Percentiles rank a stretch among this genome's conserved stretches.
These are phyloP conservation scores for Solanum tacnaense DNA, from an alignment of 257 asterid species.

Conservation along the genomic window DNA sequence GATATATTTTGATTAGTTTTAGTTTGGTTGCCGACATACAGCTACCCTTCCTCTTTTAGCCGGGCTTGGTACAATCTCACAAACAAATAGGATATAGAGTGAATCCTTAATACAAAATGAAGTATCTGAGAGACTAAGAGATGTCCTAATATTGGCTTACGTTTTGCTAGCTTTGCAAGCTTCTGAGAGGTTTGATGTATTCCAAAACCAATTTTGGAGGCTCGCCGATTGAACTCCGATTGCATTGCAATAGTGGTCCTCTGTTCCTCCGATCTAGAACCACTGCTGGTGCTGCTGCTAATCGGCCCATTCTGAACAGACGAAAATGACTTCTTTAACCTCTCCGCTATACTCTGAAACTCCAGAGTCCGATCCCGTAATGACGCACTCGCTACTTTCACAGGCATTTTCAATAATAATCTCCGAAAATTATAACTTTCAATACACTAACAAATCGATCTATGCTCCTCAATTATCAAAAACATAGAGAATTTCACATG, in stretches of 20 bases:
- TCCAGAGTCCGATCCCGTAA: conserved; percentile 88
- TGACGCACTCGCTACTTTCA: conserved; percentile 54
- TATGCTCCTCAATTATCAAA: not conserved
- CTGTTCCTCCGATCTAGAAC: conserved; percentile 25
- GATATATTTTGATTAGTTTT: not conserved
- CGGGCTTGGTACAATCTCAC: not conserved
- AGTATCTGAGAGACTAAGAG: not conserved
- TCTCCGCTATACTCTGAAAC: conserved; percentile 56
- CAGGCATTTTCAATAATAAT: conserved; percentile 33
- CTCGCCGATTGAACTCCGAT: conserved; percentile 78
- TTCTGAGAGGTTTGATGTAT: conserved; percentile 94
- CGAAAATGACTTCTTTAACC: conserved; percentile 44
- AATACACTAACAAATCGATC: not conserved
- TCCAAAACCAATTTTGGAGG: conserved; percentile 78
- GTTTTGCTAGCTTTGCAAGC: conserved; percentile 79
- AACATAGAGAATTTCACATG: not conserved
- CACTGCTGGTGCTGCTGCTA: conserved; percentile 31
- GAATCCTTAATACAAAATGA: not conserved
- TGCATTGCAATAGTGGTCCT: conserved; percentile 61
- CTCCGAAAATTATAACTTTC: not conserved
- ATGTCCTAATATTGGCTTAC: conserved; percentile 23
- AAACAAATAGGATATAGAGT: not conserved
- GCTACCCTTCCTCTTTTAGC: not conserved
- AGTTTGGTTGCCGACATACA: not conserved
- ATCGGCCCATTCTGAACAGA: conserved; percentile 45